Conservation (phyloP, 768 basidiomycete species). For the Leccinum truebloodii region DNA sequence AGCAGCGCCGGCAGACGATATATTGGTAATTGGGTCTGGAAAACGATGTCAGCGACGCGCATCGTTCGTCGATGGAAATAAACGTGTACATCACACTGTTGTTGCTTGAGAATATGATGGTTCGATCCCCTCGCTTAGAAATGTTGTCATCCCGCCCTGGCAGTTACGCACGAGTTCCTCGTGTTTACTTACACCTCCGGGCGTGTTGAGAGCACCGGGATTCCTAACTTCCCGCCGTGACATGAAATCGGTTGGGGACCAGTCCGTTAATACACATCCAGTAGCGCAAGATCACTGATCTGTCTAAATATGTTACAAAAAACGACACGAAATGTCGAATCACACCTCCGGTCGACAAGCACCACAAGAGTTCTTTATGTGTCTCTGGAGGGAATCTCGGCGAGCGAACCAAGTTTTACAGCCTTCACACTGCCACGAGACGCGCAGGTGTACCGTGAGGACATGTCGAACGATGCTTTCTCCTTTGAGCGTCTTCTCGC, state of each 20-base stretch:
- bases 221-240: no score
- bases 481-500: constrained; percentile 23
- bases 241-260: background rate
- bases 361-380: constrained; percentile 22
- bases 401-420: constrained; percentile 30
- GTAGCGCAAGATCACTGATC: background rate
- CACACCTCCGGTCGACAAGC: background rate
- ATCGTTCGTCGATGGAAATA: no score
- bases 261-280: background rate
- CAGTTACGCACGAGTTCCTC: background rate
- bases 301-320: background rate
- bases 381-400: constrained; percentile 27
- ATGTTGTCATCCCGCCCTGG: background rate
- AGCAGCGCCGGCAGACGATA: no score
- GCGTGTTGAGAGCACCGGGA: background rate
- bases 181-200: background rate
- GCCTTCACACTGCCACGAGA: constrained; percentile 9
- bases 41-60: no score
- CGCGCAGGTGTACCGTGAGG: constrained; percentile 22
- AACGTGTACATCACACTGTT: background rate
- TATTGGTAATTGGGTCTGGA: no score
- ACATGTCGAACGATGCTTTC: constrained; percentile 30
- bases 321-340: background rate
- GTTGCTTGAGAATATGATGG: background rate
- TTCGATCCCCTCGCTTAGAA: background rate